Percentiles rank a stretch among this genome's conserved stretches.
phyloP scores from a whole-genome alignment of 768 basidiomycete species.

The Termitomyces sp. region DNA sequence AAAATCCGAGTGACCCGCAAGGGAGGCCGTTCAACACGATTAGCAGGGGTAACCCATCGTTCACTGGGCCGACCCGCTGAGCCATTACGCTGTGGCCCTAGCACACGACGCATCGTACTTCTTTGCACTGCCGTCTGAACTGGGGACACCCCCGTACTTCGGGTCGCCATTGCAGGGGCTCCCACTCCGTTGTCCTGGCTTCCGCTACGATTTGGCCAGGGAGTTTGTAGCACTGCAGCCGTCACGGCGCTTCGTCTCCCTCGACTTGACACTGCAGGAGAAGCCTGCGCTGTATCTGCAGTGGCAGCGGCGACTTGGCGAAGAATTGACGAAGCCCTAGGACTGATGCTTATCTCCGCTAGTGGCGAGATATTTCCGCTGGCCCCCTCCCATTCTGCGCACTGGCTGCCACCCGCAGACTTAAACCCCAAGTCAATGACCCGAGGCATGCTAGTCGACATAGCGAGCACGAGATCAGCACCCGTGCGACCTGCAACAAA shows the following conservation, averaged over 20 bases:
- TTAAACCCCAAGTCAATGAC: neutral
- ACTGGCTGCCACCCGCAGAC: neutral
- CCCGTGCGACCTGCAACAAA: slow-evolving; percentile 1
- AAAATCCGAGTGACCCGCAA: slow-evolving; percentile 1
- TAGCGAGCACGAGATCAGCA: slow-evolving; percentile 4
- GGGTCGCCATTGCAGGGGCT: neutral
- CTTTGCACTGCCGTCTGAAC: neutral
- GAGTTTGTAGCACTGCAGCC: neutral
- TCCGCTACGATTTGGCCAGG: neutral
- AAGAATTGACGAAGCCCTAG: neutral
- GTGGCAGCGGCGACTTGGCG: neutral
- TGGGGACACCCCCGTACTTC: neutral
- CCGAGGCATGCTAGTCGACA: slow-evolving; percentile 3
- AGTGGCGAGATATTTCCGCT: neutral
- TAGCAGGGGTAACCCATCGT: neutral
- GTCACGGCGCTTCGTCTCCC: neutral
- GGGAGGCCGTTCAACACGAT: neutral
- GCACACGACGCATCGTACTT: neutral
- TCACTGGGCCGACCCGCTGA: neutral
- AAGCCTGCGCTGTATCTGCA: neutral
- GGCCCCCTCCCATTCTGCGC: neutral
- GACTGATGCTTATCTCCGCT: neutral
- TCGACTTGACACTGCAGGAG: neutral
- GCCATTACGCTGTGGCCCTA: neutral
- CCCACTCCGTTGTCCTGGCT: neutral